Percentiles rank a stretch among this genome's conserved stretches.
phyloP scores from a whole-genome alignment of 345 rosid genomes.

The Citrus glauca region DNA sequence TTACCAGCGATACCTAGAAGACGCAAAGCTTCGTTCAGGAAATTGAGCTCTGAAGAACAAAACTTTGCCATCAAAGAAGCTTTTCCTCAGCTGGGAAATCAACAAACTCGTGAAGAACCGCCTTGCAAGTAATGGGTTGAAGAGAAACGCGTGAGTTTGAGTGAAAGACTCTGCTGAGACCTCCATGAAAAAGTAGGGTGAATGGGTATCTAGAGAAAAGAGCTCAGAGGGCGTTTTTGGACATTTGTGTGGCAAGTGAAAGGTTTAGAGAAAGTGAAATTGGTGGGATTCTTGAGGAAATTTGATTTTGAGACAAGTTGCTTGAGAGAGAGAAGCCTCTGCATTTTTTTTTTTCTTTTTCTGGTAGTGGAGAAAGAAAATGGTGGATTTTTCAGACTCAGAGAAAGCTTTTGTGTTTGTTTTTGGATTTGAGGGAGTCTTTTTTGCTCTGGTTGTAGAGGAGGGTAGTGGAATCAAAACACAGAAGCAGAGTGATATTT shows the following conservation, averaged over 20 bases:
- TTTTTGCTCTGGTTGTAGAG: not conserved
- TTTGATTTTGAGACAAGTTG: constrained; percentile 37
- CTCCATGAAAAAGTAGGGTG: constrained; percentile 24
- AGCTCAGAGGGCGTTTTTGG: constrained; percentile 23
- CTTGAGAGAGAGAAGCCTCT: constrained; percentile 34
- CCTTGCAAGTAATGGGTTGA: constrained; percentile 29
- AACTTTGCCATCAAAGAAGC: constrained; percentile 31
- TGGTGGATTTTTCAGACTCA: not conserved
- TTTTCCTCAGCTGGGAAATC: constrained; percentile 28
- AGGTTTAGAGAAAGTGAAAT: constrained; percentile 17
- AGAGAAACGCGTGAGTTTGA: constrained; percentile 29
- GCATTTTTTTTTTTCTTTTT: constrained; percentile 23
- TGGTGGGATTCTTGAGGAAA: constrained; percentile 24
- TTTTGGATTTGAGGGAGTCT: not conserved
- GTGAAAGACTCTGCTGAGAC: constrained; percentile 16
- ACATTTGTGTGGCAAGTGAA: constrained; percentile 10
- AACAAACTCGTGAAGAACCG: constrained; percentile 18
- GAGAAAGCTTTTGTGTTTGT: not conserved
- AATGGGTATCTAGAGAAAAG: constrained; percentile 17
- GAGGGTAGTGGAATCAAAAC: not conserved
- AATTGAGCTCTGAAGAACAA: constrained; percentile 26
- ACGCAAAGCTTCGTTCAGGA: constrained; percentile 30
- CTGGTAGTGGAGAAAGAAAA: not conserved
- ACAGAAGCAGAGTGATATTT: not conserved
- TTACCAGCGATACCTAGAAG: constrained; percentile 39